Conservation (phyloP, 768 basidiomycete species). For the Termitomyces sp. region DNA sequence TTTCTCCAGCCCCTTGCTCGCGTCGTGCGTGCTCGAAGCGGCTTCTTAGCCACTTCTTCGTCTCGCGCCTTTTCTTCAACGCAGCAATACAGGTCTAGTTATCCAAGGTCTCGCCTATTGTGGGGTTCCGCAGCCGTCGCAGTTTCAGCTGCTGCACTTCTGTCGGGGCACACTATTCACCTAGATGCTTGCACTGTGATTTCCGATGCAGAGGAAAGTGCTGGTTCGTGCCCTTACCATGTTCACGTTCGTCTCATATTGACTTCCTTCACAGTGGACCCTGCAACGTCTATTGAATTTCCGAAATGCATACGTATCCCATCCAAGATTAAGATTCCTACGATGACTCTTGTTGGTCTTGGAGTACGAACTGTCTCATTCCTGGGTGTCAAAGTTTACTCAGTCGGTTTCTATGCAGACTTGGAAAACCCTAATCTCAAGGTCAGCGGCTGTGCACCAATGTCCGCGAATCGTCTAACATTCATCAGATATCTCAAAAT, state of each 20-base stretch:
- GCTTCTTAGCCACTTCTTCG: constrained; percentile 5
- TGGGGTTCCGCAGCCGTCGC: constrained; percentile 13
- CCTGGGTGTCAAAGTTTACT: constrained; percentile 83
- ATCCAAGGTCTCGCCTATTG: neutral
- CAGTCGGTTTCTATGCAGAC: constrained; percentile 87
- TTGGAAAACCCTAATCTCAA: constrained; percentile 57
- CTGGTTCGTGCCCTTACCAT: constrained; percentile 7
- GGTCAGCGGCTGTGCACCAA: constrained; percentile 27
- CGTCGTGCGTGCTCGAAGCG: constrained; percentile 2
- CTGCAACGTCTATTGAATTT: constrained; percentile 69
- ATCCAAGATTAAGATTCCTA: constrained; percentile 54
- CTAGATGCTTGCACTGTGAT: constrained; percentile 7
- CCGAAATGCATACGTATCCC: constrained; percentile 61
- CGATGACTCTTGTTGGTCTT: constrained; percentile 70
- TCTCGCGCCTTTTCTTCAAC: constrained; percentile 1
- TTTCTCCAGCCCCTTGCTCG: constrained; percentile 12
- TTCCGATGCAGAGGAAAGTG: neutral
- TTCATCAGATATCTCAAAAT: constrained; percentile 42
- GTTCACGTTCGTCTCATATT: neutral
- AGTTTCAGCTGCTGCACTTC: constrained; percentile 1
- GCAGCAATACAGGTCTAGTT: neutral
- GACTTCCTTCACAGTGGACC: constrained; percentile 47
- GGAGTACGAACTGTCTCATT: constrained; percentile 90
- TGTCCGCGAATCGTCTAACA: neutral
- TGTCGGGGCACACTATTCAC: constrained; percentile 8